Percentiles rank a stretch among this genome's conserved stretches.
phyloP scores from a whole-genome alignment of 2,329 filamentous ascomycete genomes.

The Fusarium caatingaense region DNA sequence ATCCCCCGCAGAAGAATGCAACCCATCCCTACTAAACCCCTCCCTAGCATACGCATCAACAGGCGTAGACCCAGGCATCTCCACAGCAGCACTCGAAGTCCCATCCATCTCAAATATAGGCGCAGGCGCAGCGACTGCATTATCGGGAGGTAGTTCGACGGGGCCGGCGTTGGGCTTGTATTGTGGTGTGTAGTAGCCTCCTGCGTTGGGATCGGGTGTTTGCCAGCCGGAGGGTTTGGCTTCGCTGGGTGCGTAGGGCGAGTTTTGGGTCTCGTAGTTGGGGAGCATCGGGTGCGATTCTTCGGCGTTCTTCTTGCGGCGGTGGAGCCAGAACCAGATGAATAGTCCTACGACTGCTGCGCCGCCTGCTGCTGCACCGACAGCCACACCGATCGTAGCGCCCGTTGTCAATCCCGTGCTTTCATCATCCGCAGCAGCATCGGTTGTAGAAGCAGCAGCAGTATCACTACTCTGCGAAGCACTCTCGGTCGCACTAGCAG shows the following conservation, averaged over 20 bases:
- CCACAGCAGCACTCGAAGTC: slow-evolving; percentile 13
- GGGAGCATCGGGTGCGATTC: slow-evolving; percentile 50
- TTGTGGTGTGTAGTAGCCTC: slow-evolving; percentile 17
- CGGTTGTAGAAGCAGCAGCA: not conserved
- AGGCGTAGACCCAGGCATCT: slow-evolving; percentile 30
- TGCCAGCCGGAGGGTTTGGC: slow-evolving; percentile 34
- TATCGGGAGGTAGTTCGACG: slow-evolving; percentile 27
- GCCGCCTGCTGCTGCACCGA: slow-evolving; percentile 51
- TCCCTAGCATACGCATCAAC: not conserved
- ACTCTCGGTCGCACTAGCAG: slow-evolving; percentile 6
- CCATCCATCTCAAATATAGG: slow-evolving; percentile 45
- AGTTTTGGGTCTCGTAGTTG: slow-evolving; percentile 31
- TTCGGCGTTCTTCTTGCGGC: slow-evolving; percentile 44
- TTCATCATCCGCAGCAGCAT: not conserved
- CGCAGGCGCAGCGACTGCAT: slow-evolving; percentile 2
- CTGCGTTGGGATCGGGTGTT: slow-evolving; percentile 4
- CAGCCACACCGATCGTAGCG: slow-evolving; percentile 55
- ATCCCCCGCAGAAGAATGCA: not conserved
- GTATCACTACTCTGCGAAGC: slow-evolving; percentile 4
- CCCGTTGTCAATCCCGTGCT: slow-evolving; percentile 49
- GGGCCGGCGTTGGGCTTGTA: slow-evolving; percentile 2
- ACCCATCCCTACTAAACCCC: not conserved
- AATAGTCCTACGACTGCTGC: slow-evolving; percentile 43
- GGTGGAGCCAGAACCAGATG: slow-evolving; percentile 45
- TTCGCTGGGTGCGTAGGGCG: slow-evolving; percentile 39